These are phyloP conservation scores for Sordariomycetes sp. DNA, from an alignment of 2,329 filamentous ascomycete species.

Conservation along the genomic window DNA sequence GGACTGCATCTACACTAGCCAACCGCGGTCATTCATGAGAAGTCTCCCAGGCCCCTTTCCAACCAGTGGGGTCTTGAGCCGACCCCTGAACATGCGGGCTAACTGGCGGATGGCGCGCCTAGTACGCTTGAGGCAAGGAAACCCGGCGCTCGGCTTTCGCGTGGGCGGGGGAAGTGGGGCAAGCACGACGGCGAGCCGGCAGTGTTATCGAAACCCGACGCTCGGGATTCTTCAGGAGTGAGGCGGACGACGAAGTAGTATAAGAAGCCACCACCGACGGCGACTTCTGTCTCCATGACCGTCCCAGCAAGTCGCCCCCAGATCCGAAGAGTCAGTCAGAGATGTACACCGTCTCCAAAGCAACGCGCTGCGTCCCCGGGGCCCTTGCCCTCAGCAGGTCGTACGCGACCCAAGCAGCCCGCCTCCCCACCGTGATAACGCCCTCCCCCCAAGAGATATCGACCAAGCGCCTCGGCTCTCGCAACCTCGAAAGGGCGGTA, in stretches of 20 bases:
- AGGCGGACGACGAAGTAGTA: too few species aligned
- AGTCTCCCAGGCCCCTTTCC: too few species aligned
- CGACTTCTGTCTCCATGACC: not conserved
- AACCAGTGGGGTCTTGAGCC: too few species aligned
- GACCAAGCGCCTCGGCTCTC: conserved; percentile 21
- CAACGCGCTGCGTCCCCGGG: not conserved
- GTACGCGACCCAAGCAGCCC: conserved; percentile 9
- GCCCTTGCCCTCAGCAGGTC: not conserved
- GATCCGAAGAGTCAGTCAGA: not conserved
- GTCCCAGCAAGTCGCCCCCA: not conserved
- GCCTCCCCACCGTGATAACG: conserved; percentile 11
- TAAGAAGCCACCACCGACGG: not conserved
- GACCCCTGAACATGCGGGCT: too few species aligned
- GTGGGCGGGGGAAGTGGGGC: not conserved
- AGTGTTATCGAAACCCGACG: too few species aligned
- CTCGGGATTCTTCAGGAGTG: too few species aligned
- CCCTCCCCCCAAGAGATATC: conserved; percentile 27
- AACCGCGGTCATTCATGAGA: too few species aligned
- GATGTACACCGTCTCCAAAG: not conserved
- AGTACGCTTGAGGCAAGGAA: not conserved
- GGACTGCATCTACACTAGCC: too few species aligned
- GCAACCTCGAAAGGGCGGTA: conserved; percentile 42
- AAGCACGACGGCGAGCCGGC: too few species aligned
- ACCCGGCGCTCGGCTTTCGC: not conserved
- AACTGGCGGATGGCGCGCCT: not conserved